Conservation (phyloP, 306 rosid genomes). For the Prunus salicina region DNA sequence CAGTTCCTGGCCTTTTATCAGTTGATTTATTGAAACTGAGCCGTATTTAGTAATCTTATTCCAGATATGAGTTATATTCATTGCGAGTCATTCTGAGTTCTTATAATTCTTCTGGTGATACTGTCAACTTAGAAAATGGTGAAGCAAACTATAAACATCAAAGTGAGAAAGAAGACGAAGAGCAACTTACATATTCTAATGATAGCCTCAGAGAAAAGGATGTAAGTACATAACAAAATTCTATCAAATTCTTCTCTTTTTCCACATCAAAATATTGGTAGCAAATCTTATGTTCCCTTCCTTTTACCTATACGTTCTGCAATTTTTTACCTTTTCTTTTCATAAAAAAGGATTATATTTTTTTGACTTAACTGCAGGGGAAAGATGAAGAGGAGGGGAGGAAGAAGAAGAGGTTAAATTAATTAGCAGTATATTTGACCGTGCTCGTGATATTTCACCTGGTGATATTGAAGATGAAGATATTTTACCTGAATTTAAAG, state of each 20-base stretch:
- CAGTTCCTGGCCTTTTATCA: neutral
- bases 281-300: neutral
- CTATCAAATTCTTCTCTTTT: conserved; percentile 1
- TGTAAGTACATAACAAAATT: conserved; percentile 37
- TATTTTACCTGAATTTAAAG: conserved; percentile 71
- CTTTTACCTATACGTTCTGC: neutral
- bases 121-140: conserved; percentile 48
- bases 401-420: conserved; percentile 81
- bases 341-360: conserved; percentile 13
- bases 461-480: conserved; percentile 55
- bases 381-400: conserved; percentile 39
- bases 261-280: conserved; percentile 11
- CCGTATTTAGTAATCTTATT: neutral
- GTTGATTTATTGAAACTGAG: neutral
- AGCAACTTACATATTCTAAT: conserved; percentile 50
- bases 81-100: conserved; percentile 9
- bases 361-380: conserved; percentile 32
- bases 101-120: conserved; percentile 15
- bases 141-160: conserved; percentile 30
- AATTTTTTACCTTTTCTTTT: conserved; percentile 18
- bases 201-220: conserved; percentile 43
- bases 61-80: neutral
- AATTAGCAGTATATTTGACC: conserved; percentile 71
- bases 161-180: conserved; percentile 33
- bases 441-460: conserved; percentile 35